phyloP scores from a whole-genome alignment of 2,329 filamentous ascomycete genomes.

The Colletotrichum lindemuthianum region DNA sequence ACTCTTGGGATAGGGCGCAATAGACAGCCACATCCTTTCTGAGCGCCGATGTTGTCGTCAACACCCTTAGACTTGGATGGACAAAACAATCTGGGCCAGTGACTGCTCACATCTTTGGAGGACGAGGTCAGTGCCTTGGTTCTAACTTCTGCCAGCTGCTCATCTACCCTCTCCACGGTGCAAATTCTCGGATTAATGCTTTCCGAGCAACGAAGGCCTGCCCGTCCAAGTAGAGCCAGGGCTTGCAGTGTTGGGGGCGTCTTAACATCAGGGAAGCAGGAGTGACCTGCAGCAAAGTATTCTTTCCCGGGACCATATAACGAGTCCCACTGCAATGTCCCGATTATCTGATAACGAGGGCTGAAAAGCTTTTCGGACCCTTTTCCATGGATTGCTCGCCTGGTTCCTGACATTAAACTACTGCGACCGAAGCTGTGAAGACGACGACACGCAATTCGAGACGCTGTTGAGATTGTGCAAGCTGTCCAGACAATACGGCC shows the following conservation, averaged over 20 bases:
- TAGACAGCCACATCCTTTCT: conserved; percentile 21
- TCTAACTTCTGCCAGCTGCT: conserved; percentile 20
- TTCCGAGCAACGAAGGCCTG: conserved; percentile 10
- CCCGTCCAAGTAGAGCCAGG: conserved; percentile 9
- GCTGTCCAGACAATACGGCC: not conserved
- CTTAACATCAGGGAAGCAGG: conserved; percentile 13
- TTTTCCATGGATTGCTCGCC: not conserved
- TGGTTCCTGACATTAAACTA: not conserved
- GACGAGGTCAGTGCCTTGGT: conserved; percentile 24
- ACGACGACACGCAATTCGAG: not conserved
- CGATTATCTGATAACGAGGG: not conserved
- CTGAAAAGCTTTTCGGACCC: conserved; percentile 24
- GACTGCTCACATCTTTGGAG: conserved; percentile 26
- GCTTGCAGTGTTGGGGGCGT: conserved; percentile 8
- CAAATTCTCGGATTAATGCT: conserved; percentile 27
- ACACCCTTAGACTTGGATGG: conserved; percentile 20
- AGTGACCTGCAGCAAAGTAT: conserved; percentile 28
- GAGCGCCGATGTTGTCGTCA: conserved; percentile 1
- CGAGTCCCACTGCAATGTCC: conserved; percentile 24
- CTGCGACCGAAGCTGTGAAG: not conserved
- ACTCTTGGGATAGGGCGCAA: conserved; percentile 20
- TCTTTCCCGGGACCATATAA: conserved; percentile 21
- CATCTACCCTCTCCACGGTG: conserved; percentile 17
- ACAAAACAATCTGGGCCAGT: conserved; percentile 28
- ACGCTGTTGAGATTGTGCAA: conserved; percentile 10